A percentile compares a stretch with the other conserved stretches of the same genome.
Evolutionary conservation across 2,329 filamentous ascomycete species (phyloP).

Genomic region (Aspergillus sclerotialis): DNA sequence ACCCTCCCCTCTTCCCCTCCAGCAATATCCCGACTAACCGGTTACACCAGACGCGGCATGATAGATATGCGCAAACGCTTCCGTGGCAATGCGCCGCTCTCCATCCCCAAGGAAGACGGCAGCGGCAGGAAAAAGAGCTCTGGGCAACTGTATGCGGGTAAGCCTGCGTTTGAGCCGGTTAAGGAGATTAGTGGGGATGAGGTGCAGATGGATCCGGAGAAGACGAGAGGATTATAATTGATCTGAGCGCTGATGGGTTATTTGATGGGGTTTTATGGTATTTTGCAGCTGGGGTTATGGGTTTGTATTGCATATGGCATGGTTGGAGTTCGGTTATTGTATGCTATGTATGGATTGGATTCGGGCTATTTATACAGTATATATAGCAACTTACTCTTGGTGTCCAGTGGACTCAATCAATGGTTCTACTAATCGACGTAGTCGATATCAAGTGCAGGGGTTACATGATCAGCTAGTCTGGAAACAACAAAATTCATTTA

Average conservation of each 20-base stretch:
- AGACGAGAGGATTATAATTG: constrained; percentile 38
- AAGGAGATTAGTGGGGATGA: constrained; percentile 64
- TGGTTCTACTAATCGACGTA: too few species aligned
- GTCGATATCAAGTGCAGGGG: too few species aligned
- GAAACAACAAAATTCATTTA: constrained; percentile 11
- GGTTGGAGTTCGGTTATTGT: not conserved
- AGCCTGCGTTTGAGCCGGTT: constrained; percentile 61
- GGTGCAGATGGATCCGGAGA: constrained; percentile 41
- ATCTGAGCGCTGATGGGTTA: too few species aligned
- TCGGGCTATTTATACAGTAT: constrained; percentile 1
- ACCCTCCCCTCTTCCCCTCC: constrained; percentile 9
- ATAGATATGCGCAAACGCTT: constrained; percentile 99
- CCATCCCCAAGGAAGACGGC: constrained; percentile 59
- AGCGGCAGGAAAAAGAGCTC: constrained; percentile 38
- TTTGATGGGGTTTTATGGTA: too few species aligned
- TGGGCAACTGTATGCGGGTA: constrained; percentile 73
- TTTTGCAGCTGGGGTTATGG: not conserved
- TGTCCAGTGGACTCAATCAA: too few species aligned
- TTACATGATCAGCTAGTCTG: too few species aligned
- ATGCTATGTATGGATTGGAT: not conserved
- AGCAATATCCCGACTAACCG: not conserved
- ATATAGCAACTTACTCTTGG: constrained; percentile 6
- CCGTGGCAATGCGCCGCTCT: constrained; percentile 82
- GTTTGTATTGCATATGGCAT: not conserved
- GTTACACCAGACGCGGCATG: constrained; percentile 59